Percentiles rank a stretch among this genome's conserved stretches.
Conservation (phyloP, 2,329 filamentous ascomycete species). For the Fusarium agapanthi region DNA sequence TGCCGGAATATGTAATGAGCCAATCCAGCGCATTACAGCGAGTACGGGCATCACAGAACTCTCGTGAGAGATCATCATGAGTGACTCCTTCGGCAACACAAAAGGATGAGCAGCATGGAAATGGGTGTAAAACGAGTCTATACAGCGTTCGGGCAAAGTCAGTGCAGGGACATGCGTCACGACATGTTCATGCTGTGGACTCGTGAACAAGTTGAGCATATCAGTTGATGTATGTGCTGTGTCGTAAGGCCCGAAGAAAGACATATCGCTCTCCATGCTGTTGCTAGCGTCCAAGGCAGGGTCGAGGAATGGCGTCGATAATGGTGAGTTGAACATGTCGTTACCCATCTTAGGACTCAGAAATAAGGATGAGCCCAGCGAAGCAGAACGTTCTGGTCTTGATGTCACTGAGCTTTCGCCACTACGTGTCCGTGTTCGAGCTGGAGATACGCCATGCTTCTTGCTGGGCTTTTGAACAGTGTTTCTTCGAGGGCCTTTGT, state of each 20-base stretch:
- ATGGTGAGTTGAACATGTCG: conserved; percentile 28
- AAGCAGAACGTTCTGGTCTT: conserved; percentile 45
- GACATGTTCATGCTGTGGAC: conserved; percentile 20
- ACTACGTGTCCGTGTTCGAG: conserved; percentile 21
- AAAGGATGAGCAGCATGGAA: conserved; percentile 68
- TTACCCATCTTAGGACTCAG: conserved; percentile 23
- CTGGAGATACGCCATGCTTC: conserved; percentile 57
- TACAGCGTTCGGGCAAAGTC: conserved; percentile 60
- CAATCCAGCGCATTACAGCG: conserved; percentile 65
- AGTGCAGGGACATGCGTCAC: conserved; percentile 36
- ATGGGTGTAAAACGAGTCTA: conserved; percentile 66
- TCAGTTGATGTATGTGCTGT: conserved; percentile 39
- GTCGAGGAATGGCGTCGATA: conserved; percentile 27
- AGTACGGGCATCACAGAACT: conserved; percentile 58
- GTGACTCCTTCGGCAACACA: conserved; percentile 61
- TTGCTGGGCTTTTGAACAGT: conserved; percentile 58
- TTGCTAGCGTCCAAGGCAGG: conserved; percentile 1
- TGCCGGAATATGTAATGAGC: conserved; percentile 63
- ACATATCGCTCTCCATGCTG: conserved; percentile 12
- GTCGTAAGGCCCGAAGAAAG: conserved; percentile 23
- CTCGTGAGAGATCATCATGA: conserved; percentile 60
- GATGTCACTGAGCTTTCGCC: conserved; percentile 51
- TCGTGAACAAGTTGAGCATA: conserved; percentile 26
- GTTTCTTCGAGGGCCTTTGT: conserved; percentile 65
- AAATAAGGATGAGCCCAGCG: conserved; percentile 11